Percentiles rank a stretch among this genome's conserved stretches.
These are phyloP conservation scores for Astrothelium macrocarpum DNA, from an alignment of 495 filamentous ascomycete genomes.

Conservation along the genomic window DNA sequence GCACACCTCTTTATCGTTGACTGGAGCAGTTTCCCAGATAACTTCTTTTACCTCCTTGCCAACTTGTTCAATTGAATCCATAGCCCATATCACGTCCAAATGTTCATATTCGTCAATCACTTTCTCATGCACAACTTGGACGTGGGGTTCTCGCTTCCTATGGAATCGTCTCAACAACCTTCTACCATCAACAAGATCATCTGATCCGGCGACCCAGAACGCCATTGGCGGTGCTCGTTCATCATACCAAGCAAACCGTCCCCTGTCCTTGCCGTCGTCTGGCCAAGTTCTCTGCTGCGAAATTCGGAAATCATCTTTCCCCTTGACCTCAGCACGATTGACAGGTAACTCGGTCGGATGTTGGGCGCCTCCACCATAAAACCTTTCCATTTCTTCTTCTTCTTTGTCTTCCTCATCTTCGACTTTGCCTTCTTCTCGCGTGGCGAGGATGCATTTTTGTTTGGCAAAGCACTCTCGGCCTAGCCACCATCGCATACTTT, in stretches of 20 bases:
- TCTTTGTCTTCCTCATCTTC: constrained; percentile 54
- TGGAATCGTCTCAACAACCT: constrained; percentile 65
- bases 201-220: constrained; percentile 76
- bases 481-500: constrained; percentile 95
- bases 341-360: constrained; percentile 10
- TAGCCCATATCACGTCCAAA: constrained; percentile 92
- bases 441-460: constrained; percentile 83
- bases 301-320: constrained; percentile 14
- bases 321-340: constrained; percentile 9
- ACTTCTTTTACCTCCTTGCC: constrained; percentile 73
- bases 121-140: constrained; percentile 68
- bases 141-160: constrained; percentile 71
- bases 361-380: constrained; percentile 15
- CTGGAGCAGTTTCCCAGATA: constrained; percentile 62
- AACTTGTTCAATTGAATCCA: constrained; percentile 78
- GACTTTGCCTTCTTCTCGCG: constrained; percentile 52
- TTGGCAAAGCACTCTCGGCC: constrained; percentile 83
- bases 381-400: constrained; percentile 24
- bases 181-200: constrained; percentile 74
- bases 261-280: constrained; percentile 20
- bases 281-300: constrained; percentile 10
- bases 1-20: constrained; percentile 46
- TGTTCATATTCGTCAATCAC: constrained; percentile 90
- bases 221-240: constrained; percentile 72
- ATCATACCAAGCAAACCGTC: constrained; percentile 65